Evolutionary conservation across 257 asterid species (phyloP), one percentile per base, ranked within the genome.

Genomic region (Solanum infundibuliforme): DNA sequence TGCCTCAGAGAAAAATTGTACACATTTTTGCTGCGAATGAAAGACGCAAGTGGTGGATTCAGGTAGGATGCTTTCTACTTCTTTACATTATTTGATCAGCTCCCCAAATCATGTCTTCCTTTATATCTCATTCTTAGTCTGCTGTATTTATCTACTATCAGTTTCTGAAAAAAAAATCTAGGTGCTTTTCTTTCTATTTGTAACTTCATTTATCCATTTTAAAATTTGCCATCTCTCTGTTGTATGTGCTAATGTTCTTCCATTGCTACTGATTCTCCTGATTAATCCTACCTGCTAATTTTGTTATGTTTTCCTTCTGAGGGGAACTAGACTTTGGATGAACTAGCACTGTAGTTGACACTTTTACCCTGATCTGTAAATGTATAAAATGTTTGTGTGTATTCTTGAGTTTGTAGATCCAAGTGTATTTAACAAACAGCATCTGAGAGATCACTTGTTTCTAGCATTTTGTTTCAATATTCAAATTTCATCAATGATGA

Each of bases 21-120:
- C 85, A 83, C 83, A 5, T 97, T 95, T 92, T 90, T 97, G 91
- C 89, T 92, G 90, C 94, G 93, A 52, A 96, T 94, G 99, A 97
- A 96, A 91, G 99, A 94, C 84, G 35, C 92, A 89, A 93, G 94
- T 88, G 99, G 99, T 90, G 99, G 99, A 91, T 97, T 95, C 94
- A 97, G 99, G 99, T 97, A 73, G 83, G 89, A 87, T 85, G 36
- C 31, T 41, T 73, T 32, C 77, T 87, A 86, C 36, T 35, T 58
- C 6, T 11, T 29, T 71, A 39, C 35, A 46, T 84, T 29, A 66
- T 60, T 41, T 73, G 74, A 72, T 86, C 84, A 48, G 84, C 66
- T 81, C 20, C 38, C 11, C 39, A 9, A 81, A 18, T 29, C 25
- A 81, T 48, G 85, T 29, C 41, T 46, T 81, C 68, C 29, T 6